These are phyloP conservation scores for Marchantia polymorpha DNA, from an alignment of 225 moss, liverwort and hornwort genomes.

Conservation along the genomic window DNA sequence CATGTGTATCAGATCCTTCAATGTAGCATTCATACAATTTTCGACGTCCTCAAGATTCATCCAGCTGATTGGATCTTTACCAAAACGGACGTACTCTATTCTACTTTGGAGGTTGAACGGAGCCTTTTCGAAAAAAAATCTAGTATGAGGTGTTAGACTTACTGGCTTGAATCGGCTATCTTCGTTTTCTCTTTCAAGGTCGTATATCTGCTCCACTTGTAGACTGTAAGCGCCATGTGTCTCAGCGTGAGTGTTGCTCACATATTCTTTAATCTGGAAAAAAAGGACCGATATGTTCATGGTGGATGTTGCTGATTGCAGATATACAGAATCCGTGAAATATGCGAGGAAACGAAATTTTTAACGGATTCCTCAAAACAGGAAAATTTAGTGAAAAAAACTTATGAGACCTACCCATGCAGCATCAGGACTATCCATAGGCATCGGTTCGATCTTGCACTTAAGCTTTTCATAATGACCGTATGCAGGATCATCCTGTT, in stretches of 20 bases:
- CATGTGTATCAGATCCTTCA: background rate
- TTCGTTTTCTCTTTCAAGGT: slow-evolving; percentile 68
- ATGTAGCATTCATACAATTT: background rate
- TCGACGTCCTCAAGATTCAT: background rate
- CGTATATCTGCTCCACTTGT: slow-evolving; percentile 63
- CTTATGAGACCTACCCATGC: slow-evolving; percentile 48
- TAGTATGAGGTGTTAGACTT: slow-evolving; percentile 16
- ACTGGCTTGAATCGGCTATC: slow-evolving; percentile 63
- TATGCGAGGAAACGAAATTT: too few relatives aligned
- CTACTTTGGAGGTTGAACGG: background rate
- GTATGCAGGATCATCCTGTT: slow-evolving; percentile 59
- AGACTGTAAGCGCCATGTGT: slow-evolving; percentile 60
- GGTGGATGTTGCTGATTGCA: background rate
- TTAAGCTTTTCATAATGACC: slow-evolving; percentile 65
- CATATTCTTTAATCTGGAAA: slow-evolving; percentile 60
- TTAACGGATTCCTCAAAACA: background rate
- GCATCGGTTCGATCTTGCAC: slow-evolving; percentile 73
- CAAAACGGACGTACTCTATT: background rate
- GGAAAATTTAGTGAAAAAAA: background rate
- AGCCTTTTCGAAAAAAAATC: background rate
- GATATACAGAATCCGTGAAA: too few relatives aligned
- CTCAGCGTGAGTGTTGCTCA: slow-evolving; percentile 64
- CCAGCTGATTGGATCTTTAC: background rate
- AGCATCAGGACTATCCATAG: slow-evolving; percentile 47
- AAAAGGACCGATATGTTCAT: too few relatives aligned